Base-by-base conservation (phyloP, 2,329 filamentous ascomycete species). In the Exophiala spinifera region DNA sequence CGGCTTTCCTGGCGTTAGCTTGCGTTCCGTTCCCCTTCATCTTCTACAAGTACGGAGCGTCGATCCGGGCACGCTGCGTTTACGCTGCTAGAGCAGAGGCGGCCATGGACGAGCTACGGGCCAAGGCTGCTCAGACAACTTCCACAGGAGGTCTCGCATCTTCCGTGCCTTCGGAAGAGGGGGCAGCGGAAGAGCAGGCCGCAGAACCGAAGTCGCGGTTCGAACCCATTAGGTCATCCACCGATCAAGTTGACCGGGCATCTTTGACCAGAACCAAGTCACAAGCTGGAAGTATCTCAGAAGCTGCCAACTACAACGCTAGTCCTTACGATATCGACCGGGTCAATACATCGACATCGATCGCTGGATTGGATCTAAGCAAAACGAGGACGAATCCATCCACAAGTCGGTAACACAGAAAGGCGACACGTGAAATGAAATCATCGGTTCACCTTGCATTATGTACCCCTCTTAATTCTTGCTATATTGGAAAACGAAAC, bases 1-100 rank as follows among this genome's bases (percentile, higher is more conserved):
- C 74, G 0, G 76, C 70, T 0, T 78, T 78, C 61, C 55, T 78
- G 36, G 74, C 75, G 1, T 59, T 77, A 11, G 69, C 69, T 3
- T 75, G 73, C 34, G 66, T 74, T 7, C 73, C 73, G 1, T 74
- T 75, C 53, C 73, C 72, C 3, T 74, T 75, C 64, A 56, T 75
- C 25, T 71, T 76, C 51, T 74, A 75, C 64, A 72, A 70, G 57
- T 72, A 74, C 56, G 73, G 72, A n/a, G 55, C 66, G 8, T 49
- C 56, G 2, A 71, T 75, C 50, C 67, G 73, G 19, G 25, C 20
- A 10, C 54, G 51, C 37, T 60, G 62, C 46, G 54, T 60, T 8
- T 64, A 65, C 36, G 50, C 62, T 17, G 47, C 60, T 1, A 52
- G 61, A 46, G 58, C 63, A 11, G 61, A 63, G 48, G 51, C 52